phyloP scores from a whole-genome alignment of 805 yeast species.

The Candida mattraensis region DNA sequence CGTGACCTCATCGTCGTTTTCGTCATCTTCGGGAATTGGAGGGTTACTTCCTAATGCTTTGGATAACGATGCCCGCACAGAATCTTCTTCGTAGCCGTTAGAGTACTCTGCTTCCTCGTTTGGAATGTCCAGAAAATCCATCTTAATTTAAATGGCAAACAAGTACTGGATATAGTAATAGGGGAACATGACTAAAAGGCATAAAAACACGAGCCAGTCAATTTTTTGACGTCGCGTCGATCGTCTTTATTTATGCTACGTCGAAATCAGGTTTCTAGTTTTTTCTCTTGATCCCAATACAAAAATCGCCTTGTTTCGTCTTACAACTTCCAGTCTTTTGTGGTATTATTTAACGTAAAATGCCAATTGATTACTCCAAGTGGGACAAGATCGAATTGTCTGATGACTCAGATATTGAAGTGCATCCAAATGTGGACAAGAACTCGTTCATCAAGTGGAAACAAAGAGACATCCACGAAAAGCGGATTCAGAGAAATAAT shows the following conservation, averaged over 20 bases:
- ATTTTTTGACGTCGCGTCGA: constrained; percentile 2
- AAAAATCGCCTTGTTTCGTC: constrained; percentile 1
- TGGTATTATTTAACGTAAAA: constrained; percentile 8
- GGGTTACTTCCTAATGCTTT: constrained; percentile 17
- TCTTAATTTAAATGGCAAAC: too few species aligned
- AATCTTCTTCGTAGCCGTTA: constrained; percentile 3
- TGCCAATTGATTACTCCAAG: constrained; percentile 83
- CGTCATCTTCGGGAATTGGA: constrained; percentile 20
- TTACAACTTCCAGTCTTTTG: constrained; percentile 13
- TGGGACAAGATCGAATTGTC: constrained; percentile 97
- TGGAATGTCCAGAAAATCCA: constrained; percentile 11
- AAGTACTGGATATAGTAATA: too few species aligned
- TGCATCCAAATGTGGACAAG: constrained; percentile 97
- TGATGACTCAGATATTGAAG: constrained; percentile 96
- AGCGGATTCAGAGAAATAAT: constrained; percentile 74
- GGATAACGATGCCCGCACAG: constrained; percentile 23
- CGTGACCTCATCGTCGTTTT: constrained; percentile 13
- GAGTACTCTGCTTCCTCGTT: constrained; percentile 11
- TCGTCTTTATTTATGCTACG: constrained; percentile 1
- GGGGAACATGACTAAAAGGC: too few species aligned
- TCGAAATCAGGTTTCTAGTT: too few species aligned
- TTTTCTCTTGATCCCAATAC: neutral
- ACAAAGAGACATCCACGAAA: constrained; percentile 95
- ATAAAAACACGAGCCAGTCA: too few species aligned
- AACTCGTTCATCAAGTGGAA: constrained; percentile 91